Conservation (phyloP, 495 filamentous ascomycete genomes). For the Penicillium cataractarum region DNA sequence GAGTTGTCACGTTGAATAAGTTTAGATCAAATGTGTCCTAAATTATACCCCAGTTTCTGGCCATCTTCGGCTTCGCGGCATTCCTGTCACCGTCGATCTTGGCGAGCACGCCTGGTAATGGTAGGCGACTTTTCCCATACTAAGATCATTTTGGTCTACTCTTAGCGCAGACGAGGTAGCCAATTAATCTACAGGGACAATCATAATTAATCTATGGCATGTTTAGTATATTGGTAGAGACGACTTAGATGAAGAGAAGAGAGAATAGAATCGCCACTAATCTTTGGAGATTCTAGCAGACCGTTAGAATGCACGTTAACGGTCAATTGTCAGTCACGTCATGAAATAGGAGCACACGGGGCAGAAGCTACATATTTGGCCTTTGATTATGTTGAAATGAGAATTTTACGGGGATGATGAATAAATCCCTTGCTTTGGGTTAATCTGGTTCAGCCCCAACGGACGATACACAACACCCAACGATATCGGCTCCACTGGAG, state of each 20-base stretch:
- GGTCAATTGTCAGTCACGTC: not conserved
- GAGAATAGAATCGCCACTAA: too few species aligned
- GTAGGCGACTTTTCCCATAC: too few species aligned
- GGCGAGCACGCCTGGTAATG: too few species aligned
- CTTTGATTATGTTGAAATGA: not conserved
- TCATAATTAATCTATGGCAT: too few species aligned
- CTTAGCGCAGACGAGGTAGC: too few species aligned
- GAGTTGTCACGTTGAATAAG: not conserved
- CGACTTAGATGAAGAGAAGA: too few species aligned
- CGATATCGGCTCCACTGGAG: not conserved
- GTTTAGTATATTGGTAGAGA: too few species aligned
- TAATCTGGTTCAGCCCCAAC: not conserved
- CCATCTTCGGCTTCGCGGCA: too few species aligned
- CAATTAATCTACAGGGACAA: too few species aligned
- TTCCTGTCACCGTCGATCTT: too few species aligned
- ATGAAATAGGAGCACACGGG: not conserved
- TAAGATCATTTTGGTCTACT: too few species aligned
- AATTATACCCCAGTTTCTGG: too few species aligned
- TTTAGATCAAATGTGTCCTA: not conserved
- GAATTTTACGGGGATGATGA: not conserved
- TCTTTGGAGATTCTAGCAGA: not conserved
- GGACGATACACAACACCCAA: not conserved
- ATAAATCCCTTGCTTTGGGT: not conserved
- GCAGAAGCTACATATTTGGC: not conserved
- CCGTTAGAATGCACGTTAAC: not conserved